Evolutionary conservation across 768 basidiomycete species (phyloP).

Genomic region (Mycena pura): DNA sequence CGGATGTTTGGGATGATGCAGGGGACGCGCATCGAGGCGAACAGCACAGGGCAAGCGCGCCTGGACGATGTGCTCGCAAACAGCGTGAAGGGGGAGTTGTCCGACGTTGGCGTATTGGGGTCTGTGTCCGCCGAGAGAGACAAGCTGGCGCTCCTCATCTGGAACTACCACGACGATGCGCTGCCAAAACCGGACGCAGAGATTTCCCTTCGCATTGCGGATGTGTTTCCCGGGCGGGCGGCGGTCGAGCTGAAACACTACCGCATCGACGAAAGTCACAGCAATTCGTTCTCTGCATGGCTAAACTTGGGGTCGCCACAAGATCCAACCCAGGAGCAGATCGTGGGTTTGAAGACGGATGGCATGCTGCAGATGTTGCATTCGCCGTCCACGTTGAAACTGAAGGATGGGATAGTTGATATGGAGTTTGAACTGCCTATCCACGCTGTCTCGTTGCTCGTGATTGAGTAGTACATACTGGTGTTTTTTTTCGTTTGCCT

Average conservation of each 20-base stretch:
- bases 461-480: conserved; percentile 20
- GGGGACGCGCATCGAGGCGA: conserved; percentile 20
- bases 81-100: conserved; percentile 21
- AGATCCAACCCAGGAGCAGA: conserved; percentile 22
- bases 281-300: conserved; percentile 22
- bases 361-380: conserved; percentile 25
- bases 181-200: conserved; percentile 23
- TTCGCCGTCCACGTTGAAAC: conserved; percentile 10
- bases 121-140: conserved; percentile 19
- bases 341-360: conserved; percentile 12
- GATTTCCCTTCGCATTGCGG: conserved; percentile 18
- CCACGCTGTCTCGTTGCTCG: conserved; percentile 23
- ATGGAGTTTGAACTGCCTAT: conserved; percentile 22
- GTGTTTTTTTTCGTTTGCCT: conserved; percentile 3
- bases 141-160: conserved; percentile 18
- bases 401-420: conserved; percentile 16
- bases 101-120: conserved; percentile 23
- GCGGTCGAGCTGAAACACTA: conserved; percentile 18
- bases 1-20: conserved; percentile 25
- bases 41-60: conserved; percentile 21
- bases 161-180: conserved; percentile 26
- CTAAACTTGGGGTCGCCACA: conserved; percentile 16
- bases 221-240: conserved; percentile 14
- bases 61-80: conserved; percentile 17
- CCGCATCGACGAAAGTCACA: conserved; percentile 24